Conservation (phyloP, 306 rosid species). For the Cajanus cajan region DNA sequence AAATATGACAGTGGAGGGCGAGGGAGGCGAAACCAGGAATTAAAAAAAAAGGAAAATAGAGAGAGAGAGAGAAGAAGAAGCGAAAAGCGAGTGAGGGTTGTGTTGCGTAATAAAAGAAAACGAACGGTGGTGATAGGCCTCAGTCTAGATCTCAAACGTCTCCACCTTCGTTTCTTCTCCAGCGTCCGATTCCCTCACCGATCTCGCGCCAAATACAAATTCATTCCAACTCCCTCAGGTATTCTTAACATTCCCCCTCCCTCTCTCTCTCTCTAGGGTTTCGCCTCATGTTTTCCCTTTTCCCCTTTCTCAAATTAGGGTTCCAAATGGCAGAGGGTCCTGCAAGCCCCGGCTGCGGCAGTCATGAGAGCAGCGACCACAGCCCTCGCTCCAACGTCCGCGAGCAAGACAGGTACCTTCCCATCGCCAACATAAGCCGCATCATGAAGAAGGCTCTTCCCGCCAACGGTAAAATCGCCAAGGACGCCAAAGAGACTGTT, state of each 20-base stretch:
- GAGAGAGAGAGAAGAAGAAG: neutral
- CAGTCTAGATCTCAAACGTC: conserved; percentile 75
- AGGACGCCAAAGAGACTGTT: conserved; percentile 95
- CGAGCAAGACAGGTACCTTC: conserved; percentile 90
- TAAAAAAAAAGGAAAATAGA: neutral
- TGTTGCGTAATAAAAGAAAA: conserved; percentile 44
- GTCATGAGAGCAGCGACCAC: conserved; percentile 88
- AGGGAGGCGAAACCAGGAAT: neutral
- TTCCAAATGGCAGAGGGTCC: conserved; percentile 80
- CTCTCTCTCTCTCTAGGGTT: conserved; percentile 21
- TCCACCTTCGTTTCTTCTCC: conserved; percentile 81
- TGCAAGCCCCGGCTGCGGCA: conserved; percentile 82
- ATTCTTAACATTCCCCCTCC: neutral
- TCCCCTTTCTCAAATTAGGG: conserved; percentile 42
- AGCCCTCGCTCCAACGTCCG: conserved; percentile 89
- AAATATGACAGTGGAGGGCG: too few species aligned
- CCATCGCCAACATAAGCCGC: conserved; percentile 90
- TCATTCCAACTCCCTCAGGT: conserved; percentile 36
- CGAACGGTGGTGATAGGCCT: conserved; percentile 91
- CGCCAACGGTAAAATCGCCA: conserved; percentile 89
- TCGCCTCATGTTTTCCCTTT: conserved; percentile 24
- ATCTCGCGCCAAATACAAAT: conserved; percentile 84
- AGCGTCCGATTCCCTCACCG: conserved; percentile 93
- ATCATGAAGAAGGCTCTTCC: conserved; percentile 99
- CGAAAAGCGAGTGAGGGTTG: neutral